Conservation (phyloP, 1,284 basidiomycete species). For the Pascua guehoae region DNA sequence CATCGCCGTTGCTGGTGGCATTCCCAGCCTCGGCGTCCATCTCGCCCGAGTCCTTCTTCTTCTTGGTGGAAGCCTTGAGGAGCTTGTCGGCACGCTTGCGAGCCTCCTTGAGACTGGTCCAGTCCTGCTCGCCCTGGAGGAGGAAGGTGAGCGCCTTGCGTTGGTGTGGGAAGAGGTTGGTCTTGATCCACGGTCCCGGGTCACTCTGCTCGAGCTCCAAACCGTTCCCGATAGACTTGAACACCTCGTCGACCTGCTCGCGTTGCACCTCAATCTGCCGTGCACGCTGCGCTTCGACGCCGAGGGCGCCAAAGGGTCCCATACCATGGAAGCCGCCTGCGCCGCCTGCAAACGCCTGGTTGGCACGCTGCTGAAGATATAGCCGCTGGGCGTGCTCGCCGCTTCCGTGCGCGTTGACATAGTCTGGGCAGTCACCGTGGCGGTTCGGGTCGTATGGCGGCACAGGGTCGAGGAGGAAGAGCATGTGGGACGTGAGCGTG, state of each 20-base stretch:
- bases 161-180: conserved; percentile 93
- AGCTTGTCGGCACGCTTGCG: conserved; percentile 33
- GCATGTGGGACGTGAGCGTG: conserved; percentile 63
- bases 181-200: conserved; percentile 79
- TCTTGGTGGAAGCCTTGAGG: conserved; percentile 1
- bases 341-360: neutral
- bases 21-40: no score
- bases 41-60: conserved; percentile 18
- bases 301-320: conserved; percentile 2
- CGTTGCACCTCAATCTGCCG: conserved; percentile 88
- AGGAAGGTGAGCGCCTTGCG: conserved; percentile 96
- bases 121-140: conserved; percentile 73
- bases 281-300: conserved; percentile 42
- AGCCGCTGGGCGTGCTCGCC: conserved; percentile 24
- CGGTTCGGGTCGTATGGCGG: conserved; percentile 57
- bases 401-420: conserved; percentile 77
- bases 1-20: conserved; percentile 5
- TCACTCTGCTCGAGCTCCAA: conserved; percentile 82
- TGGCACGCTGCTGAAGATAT: conserved; percentile 18
- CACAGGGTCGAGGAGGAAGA: conserved; percentile 76
- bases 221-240: conserved; percentile 79
- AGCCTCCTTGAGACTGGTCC: conserved; percentile 37
- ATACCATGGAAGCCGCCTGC: neutral
- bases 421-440: conserved; percentile 61
- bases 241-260: conserved; percentile 89